Evolutionary conservation across 306 rosid species (phyloP), one percentile per base, ranked within the genome.

Genomic region (Ormosia semicastrata): DNA sequence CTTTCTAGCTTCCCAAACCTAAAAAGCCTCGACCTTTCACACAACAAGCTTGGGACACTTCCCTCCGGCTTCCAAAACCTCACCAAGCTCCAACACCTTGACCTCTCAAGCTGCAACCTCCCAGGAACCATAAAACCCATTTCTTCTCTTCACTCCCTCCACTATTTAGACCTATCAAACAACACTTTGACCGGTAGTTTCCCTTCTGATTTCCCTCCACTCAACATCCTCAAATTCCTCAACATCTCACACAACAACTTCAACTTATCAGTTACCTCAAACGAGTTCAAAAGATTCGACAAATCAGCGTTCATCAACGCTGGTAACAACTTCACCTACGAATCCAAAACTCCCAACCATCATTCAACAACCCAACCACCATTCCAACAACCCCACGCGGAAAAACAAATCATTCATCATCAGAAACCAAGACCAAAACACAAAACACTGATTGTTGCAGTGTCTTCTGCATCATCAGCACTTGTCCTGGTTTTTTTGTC

Each of bases 201-300:
- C 78, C 98, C 98, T 56, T 63, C 76, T 2, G 97, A 95, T 85
- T 92, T 95, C 57, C 97, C 97, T 64, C 89, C 80, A 8, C 82
- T 90, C 2, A 41, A 3, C 33, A 39, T 4, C 17, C 89, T 95
- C 10, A 54, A 75, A 6, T 89, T 89, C 68, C 64, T 91, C 4
- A 95, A 91, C 85, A 76, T 93, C 66, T 93, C 98, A 0, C 11
- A 24, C 62, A 95, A 95, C 85, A 74, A 88, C 37, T 90, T 94
- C 87, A 84, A 40, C 36, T 83, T 89, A 3, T 6, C 39, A 24
- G 56, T 77, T 47, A 7, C 5, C 46, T 56, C 47, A 0, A 83
- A 81, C 10, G 44, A 53, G 30, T 87, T 84, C 66, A 59, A 32
- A 0, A 82, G 18, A 17, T 94, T 92, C 41, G 88, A 87, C 1